phyloP scores from a whole-genome alignment of 2,329 filamentous ascomycete genomes.

The Lasiodiplodia sp. region DNA sequence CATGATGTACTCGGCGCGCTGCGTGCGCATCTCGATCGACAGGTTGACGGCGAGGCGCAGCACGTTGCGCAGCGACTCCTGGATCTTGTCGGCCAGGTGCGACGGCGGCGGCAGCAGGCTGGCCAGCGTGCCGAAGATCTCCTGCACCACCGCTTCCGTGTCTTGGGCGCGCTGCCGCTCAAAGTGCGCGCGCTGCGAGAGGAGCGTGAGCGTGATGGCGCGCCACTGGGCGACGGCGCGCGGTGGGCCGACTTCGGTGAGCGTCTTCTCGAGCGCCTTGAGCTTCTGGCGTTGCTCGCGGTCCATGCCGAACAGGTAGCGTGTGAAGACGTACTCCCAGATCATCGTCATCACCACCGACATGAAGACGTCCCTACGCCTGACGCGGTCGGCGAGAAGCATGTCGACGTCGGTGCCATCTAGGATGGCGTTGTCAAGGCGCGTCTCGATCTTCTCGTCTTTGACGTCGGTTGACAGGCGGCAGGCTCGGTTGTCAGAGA shows the following conservation, averaged over 20 bases:
- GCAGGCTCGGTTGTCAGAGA: constrained; percentile 90
- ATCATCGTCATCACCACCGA: constrained; percentile 99
- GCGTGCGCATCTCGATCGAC: constrained; percentile 95
- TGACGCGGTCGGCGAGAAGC: constrained; percentile 86
- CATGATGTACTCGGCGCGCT: constrained; percentile 98
- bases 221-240: constrained; percentile 97
- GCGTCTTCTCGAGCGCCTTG: constrained; percentile 90
- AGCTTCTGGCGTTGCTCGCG: constrained; percentile 96
- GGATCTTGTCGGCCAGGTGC: constrained; percentile 79
- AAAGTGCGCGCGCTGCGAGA: constrained; percentile 83
- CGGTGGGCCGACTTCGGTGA: constrained; percentile 77
- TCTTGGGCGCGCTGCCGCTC: constrained; percentile 83
- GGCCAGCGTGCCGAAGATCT: constrained; percentile 83
- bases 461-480: constrained; percentile 83
- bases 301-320: constrained; percentile 98
- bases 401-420: constrained; percentile 92
- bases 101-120: constrained; percentile 86
- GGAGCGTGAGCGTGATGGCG: constrained; percentile 88
- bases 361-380: constrained; percentile 94
- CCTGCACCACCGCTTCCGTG: constrained; percentile 93
- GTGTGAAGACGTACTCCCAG: constrained; percentile 98
- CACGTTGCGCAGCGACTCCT: constrained; percentile 84
- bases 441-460: constrained; percentile 91
- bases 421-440: constrained; percentile 91
- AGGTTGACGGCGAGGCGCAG: constrained; percentile 88